Base-by-base conservation (phyloP, 768 basidiomycete genomes). In the Russula compacta region DNA sequence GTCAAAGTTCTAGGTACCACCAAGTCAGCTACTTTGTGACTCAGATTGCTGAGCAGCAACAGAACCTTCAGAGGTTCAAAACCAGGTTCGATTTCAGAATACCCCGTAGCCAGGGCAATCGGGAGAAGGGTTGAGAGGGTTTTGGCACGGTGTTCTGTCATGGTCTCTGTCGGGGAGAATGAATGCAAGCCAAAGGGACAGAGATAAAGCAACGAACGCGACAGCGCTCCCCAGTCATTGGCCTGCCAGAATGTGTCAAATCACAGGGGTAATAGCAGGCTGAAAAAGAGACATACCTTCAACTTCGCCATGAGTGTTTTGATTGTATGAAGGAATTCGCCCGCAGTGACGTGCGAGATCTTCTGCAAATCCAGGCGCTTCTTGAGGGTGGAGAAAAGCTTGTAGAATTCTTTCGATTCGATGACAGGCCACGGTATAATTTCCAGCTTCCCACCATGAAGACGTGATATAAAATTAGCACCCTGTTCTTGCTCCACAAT, bases 391-490 rank as follows among this genome's bases (percentile, higher is more conserved):
- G 73, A 71, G 54, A 85, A 84, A 24, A 83, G 65, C 3, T 69
- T 73, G 60, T 86, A 85, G 67, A 85, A 85, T 21, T 82, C 77
- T 39, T 71, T 76, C 0, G 83, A 84, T 63, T 82, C 81, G 35
- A 85, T 84, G 44, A 85, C 81, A 0, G 83, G 83, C 84, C 84
- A 85, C 4, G 84, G 83, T 17, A 85, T 76, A 8, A 86, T 85
- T 46, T 74, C 75, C 7, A 85, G 66, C 53, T 75, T 74, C 1
- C 83, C 83, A 0, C 75, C 75, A 58, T 85, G 84, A 1, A 85
- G 74, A 1, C 76, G 78, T n/a, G 82, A 79, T 56, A 85, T 83
- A 64, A 85, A 85, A 63, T 85, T 86, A 0, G 78, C 72, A 40
- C 76, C 82, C 67, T 83, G 82, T 56, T 86, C 83, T 9, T 81